A percentile compares a stretch with the other conserved stretches of the same genome.
These are phyloP conservation scores for Phaffomyces opuntiae DNA, from an alignment of 805 yeast genomes.

Conservation along the genomic window DNA sequence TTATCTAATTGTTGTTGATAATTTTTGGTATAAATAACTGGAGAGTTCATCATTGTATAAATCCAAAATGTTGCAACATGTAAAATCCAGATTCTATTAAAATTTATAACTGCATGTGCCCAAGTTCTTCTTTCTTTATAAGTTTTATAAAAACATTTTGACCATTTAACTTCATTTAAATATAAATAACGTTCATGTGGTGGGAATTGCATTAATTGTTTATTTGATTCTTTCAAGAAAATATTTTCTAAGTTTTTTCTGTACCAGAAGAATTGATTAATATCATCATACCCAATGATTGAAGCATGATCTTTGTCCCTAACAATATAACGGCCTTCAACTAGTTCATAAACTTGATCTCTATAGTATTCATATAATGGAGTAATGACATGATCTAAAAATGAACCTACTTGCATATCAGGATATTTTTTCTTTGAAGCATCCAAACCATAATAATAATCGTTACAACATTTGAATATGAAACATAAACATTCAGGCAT, in stretches of 20 bases:
- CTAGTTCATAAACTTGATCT: constrained; percentile 42
- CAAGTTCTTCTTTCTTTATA: constrained; percentile 70
- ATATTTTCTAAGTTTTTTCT: constrained; percentile 59
- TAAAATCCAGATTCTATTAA: constrained; percentile 73
- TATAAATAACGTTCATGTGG: constrained; percentile 48
- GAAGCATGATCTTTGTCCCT: constrained; percentile 58
- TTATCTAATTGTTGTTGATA: constrained; percentile 49
- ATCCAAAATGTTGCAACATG: constrained; percentile 75
- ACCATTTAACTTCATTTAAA: constrained; percentile 58
- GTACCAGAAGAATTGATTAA: constrained; percentile 85
- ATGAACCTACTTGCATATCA: constrained; percentile 29
- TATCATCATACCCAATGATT: constrained; percentile 82
- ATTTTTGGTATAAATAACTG: constrained; percentile 55
- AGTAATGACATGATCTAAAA: constrained; percentile 62
- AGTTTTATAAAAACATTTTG: constrained; percentile 62
- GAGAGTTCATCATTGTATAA: constrained; percentile 61
- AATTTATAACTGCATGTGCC: constrained; percentile 67
- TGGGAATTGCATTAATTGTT: constrained; percentile 27
- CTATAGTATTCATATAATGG: constrained; percentile 63
- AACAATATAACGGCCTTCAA: constrained; percentile 37
- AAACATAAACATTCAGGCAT: constrained; percentile 89
- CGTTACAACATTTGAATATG: constrained; percentile 74
- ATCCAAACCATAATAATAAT: constrained; percentile 47
- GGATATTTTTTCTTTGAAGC: constrained; percentile 25
- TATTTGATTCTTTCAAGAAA: constrained; percentile 35